phyloP scores from a whole-genome alignment of 495 filamentous ascomycete species.

The Pyronema domesticum region DNA sequence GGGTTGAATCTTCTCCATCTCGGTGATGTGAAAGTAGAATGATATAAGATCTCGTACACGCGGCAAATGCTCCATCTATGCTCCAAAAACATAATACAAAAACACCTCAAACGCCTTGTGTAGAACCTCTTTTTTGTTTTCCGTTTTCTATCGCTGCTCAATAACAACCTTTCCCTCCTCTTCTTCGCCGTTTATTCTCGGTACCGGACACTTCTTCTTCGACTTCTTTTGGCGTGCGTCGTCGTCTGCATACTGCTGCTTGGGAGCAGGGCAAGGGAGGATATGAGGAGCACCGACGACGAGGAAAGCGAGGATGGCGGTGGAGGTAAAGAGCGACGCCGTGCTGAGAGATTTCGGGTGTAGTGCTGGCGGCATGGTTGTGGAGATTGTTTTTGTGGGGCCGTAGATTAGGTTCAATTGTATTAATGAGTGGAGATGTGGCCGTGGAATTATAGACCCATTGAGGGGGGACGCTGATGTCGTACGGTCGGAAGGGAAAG shows the following conservation, averaged over 20 bases:
- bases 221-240: background rate
- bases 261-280: constrained; percentile 70
- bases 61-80: too few species aligned
- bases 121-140: too few species aligned
- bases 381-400: background rate
- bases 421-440: too few species aligned
- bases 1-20: too few species aligned
- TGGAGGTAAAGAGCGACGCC: constrained; percentile 82
- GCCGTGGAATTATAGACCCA: too few species aligned
- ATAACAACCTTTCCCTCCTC: constrained; percentile 1
- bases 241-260: constrained; percentile 5
- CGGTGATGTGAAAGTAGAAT: too few species aligned
- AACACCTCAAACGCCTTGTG: too few species aligned
- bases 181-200: constrained; percentile 3
- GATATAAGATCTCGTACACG: too few species aligned
- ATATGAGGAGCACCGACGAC: constrained; percentile 82
- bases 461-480: too few species aligned
- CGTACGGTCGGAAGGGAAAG: too few species aligned
- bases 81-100: too few species aligned
- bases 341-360: constrained; percentile 86
- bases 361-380: constrained; percentile 67
- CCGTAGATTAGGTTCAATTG: too few species aligned
- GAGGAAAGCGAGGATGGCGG: constrained; percentile 74
- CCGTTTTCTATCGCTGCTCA: constrained; percentile 2
- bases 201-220: constrained; percentile 3